A percentile compares a stretch with the other conserved stretches of the same genome.
phyloP scores from a whole-genome alignment of 305 asterid species.

The Solanum hybrid region DNA sequence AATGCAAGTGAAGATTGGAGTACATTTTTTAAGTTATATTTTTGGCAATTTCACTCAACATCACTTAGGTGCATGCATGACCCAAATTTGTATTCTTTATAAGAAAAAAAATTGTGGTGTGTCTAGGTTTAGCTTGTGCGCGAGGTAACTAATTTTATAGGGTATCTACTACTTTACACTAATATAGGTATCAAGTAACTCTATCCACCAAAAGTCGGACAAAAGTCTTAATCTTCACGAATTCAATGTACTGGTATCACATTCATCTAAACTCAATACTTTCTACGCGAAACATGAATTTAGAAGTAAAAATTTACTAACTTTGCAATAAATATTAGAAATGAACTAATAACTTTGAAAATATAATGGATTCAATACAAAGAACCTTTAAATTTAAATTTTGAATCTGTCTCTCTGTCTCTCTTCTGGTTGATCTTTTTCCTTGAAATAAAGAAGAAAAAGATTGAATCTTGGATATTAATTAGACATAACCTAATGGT shows the following conservation, averaged over 20 bases:
- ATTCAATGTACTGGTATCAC: neutral
- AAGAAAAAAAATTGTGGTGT: neutral
- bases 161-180: rapidly evolving
- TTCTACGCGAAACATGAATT: neutral
- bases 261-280: neutral
- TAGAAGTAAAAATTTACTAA: neutral
- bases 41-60: neutral
- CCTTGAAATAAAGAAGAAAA: neutral
- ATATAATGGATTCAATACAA: neutral
- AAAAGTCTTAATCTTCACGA: neutral
- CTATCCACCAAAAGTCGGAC: neutral
- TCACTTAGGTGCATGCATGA: neutral
- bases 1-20: neutral
- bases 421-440: neutral
- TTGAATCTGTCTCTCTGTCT: neutral
- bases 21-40: neutral
- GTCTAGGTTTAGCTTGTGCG: neutral
- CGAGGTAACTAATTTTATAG: neutral
- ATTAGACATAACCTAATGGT: neutral
- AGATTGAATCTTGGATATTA: neutral
- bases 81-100: neutral
- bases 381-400: neutral
- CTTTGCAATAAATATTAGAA: neutral
- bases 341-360: neutral
- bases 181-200: neutral